Percentiles rank a stretch among this genome's conserved stretches.
Evolutionary conservation across 768 basidiomycete species (phyloP).

Genomic region (Sarcodon sp.): DNA sequence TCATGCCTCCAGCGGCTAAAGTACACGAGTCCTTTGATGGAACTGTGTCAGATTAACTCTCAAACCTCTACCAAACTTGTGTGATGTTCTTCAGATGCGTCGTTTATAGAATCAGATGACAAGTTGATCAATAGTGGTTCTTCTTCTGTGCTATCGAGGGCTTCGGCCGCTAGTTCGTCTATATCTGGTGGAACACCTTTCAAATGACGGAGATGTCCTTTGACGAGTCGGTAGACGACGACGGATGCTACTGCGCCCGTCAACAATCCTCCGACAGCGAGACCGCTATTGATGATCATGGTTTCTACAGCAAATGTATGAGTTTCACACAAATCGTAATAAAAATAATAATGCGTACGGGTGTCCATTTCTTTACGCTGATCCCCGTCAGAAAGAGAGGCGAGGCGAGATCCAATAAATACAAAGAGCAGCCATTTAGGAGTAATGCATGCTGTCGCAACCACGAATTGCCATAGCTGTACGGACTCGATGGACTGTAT

Average conservation of each 20-base stretch:
- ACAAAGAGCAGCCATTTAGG: conserved; percentile 65
- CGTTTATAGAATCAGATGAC: conserved; percentile 10
- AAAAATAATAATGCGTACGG: conserved; percentile 26
- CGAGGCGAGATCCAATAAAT: conserved; percentile 70
- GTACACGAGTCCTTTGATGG: too few species aligned
- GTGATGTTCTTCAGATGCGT: too few species aligned
- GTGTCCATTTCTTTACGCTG: conserved; percentile 67
- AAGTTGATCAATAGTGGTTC: conserved; percentile 31
- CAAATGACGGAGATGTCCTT: conserved; percentile 43
- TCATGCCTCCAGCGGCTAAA: too few species aligned
- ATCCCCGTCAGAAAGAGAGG: conserved; percentile 63
- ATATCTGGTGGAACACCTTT: conserved; percentile 33
- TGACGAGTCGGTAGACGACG: conserved; percentile 52
- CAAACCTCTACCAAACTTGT: too few species aligned
- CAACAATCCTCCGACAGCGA: conserved; percentile 47
- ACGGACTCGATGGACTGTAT: conserved; percentile 61
- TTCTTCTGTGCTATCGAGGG: conserved; percentile 47
- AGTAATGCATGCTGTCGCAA: conserved; percentile 58
- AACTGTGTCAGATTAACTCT: too few species aligned
- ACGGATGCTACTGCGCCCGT: conserved; percentile 49
- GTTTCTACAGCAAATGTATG: conserved; percentile 27
- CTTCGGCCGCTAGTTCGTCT: conserved; percentile 45
- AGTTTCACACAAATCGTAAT: not conserved
- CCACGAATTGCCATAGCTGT: conserved; percentile 58
- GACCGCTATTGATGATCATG: conserved; percentile 47